Conservation (phyloP, 2,329 filamentous ascomycete species). For the Cordyceps cateniannulata region DNA sequence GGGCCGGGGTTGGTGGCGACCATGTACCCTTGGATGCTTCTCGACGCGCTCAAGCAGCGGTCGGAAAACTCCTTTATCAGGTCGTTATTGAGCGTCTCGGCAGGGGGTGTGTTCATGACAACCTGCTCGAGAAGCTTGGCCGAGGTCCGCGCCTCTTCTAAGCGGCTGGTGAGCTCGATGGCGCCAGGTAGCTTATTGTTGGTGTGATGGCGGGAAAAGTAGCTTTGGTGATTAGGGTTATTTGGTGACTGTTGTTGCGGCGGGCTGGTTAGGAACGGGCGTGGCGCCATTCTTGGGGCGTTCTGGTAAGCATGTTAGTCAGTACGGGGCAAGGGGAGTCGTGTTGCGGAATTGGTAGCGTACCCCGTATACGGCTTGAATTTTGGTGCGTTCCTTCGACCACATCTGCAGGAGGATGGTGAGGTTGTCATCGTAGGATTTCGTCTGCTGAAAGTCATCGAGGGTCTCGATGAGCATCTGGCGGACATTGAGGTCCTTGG, state of each 20-base stretch:
- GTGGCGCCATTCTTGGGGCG: conserved; percentile 1
- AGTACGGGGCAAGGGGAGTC: background rate
- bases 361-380: conserved; percentile 45
- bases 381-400: conserved; percentile 74
- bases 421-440: conserved; percentile 68
- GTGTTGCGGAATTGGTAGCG: conserved; percentile 17
- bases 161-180: conserved; percentile 69
- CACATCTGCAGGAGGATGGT: conserved; percentile 74
- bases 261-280: background rate
- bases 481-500: conserved; percentile 68
- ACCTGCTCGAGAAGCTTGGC: conserved; percentile 90
- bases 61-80: conserved; percentile 87
- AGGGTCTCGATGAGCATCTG: conserved; percentile 85
- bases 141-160: conserved; percentile 86
- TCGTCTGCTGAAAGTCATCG: conserved; percentile 67
- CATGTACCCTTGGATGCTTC: conserved; percentile 83
- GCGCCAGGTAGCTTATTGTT: conserved; percentile 54
- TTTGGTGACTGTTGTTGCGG: conserved; percentile 9
- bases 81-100: conserved; percentile 75
- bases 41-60: conserved; percentile 73
- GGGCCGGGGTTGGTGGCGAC: conserved; percentile 68
- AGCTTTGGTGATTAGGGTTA: conserved; percentile 42
- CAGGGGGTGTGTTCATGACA: conserved; percentile 72
- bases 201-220: conserved; percentile 48
- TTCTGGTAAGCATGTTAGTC: background rate